These are phyloP conservation scores for Peribolospora kevripleyi DNA, from an alignment of 768 basidiomycete species.

Conservation along the genomic window DNA sequence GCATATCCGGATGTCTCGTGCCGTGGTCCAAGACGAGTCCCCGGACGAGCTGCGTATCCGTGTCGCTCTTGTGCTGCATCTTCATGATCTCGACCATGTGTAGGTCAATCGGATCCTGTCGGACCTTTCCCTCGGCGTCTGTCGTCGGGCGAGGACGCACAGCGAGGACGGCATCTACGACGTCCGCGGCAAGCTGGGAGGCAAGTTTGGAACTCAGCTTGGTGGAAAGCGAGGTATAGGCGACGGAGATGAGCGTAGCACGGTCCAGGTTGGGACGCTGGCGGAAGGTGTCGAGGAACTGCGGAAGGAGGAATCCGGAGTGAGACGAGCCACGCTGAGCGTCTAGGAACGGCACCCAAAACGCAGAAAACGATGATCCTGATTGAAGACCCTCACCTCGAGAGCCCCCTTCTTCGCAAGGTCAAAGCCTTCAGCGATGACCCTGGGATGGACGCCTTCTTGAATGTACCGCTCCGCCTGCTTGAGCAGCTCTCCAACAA, in stretches of 20 bases:
- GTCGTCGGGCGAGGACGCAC: slow-evolving; percentile 40
- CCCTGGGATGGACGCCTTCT: slow-evolving; percentile 92
- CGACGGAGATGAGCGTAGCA: slow-evolving; percentile 73
- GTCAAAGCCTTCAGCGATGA: slow-evolving; percentile 87
- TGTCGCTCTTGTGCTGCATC: slow-evolving; percentile 97
- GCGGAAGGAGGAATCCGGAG: background rate
- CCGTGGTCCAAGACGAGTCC: slow-evolving; percentile 95
- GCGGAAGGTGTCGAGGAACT: slow-evolving; percentile 81
- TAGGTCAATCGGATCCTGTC: slow-evolving; percentile 76
- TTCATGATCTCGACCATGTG: slow-evolving; percentile 99
- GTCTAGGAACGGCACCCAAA: background rate
- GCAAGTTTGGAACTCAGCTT: slow-evolving; percentile 66
- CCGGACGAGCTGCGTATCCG: slow-evolving; percentile 83
- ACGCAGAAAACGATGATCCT: background rate
- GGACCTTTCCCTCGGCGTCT: slow-evolving; percentile 26
- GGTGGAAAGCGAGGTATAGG: slow-evolving; percentile 82
- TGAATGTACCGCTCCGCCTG: slow-evolving; percentile 95
- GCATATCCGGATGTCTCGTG: slow-evolving; percentile 95
- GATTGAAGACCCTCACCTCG: slow-evolving; percentile 29
- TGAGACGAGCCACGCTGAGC: background rate
- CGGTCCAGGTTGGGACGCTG: slow-evolving; percentile 37
- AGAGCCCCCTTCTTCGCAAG: slow-evolving; percentile 90
- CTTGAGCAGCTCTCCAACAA: slow-evolving; percentile 64
- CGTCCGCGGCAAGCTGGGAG: slow-evolving; percentile 63
- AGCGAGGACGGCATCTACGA: slow-evolving; percentile 81